A percentile compares a stretch with the other conserved stretches of the same genome.
Evolutionary conservation across 768 basidiomycete species (phyloP).

Genomic region (Tricholoma saponaceum): DNA sequence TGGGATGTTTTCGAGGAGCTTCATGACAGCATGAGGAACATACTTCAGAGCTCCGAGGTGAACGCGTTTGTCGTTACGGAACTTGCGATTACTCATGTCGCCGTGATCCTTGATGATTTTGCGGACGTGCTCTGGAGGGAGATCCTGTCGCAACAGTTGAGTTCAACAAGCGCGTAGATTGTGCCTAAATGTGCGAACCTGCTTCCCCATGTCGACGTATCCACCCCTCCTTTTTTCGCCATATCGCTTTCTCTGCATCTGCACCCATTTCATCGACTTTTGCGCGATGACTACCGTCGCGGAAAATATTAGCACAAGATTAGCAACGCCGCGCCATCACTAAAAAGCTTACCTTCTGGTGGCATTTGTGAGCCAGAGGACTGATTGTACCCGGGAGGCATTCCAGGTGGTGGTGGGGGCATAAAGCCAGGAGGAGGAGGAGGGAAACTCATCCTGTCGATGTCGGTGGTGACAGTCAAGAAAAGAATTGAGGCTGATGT

Average conservation of each 20-base stretch:
- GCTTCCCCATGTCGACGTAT: conserved; percentile 90
- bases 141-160: conserved; percentile 50
- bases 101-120: conserved; percentile 99
- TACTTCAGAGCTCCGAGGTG: conserved; percentile 98
- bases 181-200: conserved; percentile 41
- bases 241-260: conserved; percentile 90
- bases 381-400: conserved; percentile 34
- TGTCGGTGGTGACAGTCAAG: conserved; percentile 22
- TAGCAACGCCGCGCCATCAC: conserved; percentile 10
- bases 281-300: conserved; percentile 60
- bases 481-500: conserved; percentile 40
- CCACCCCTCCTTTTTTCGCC: conserved; percentile 89
- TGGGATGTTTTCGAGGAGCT: conserved; percentile 97
- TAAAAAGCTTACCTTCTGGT: conserved; percentile 38
- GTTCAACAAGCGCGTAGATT: conserved; percentile 12
- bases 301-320: conserved; percentile 13
- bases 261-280: conserved; percentile 95
- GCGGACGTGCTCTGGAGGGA: conserved; percentile 95
- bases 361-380: conserved; percentile 42
- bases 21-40: conserved; percentile 99
- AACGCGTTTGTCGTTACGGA: conserved; percentile 98
- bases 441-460: conserved; percentile 49
- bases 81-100: conserved; percentile 99
- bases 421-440: conserved; percentile 52
- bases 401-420: conserved; percentile 50